Conservation (phyloP, 306 rosid genomes). For the Prunus fruticosa region DNA sequence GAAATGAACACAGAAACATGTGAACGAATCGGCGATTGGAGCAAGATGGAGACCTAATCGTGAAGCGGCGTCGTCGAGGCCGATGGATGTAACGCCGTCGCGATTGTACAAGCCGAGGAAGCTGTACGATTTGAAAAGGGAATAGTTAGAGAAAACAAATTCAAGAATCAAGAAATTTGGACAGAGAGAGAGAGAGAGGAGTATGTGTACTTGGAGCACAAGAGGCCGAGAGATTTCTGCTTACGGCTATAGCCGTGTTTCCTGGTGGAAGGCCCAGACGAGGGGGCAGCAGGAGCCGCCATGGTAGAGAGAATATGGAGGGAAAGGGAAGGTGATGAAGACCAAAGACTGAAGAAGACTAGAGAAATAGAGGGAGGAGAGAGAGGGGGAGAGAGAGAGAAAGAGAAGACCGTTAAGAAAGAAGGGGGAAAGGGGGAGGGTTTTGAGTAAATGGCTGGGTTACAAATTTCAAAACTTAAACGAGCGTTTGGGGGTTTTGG, state of each 20-base stretch:
- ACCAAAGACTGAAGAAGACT: neutral
- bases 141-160: neutral
- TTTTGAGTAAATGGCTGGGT: slow-evolving; percentile 36
- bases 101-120: slow-evolving; percentile 75
- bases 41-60: slow-evolving; percentile 52
- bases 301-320: slow-evolving; percentile 35
- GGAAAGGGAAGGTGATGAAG: slow-evolving; percentile 3
- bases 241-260: slow-evolving; percentile 37
- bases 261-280: slow-evolving; percentile 29
- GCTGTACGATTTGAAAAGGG: slow-evolving; percentile 21
- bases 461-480: neutral
- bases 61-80: slow-evolving; percentile 92
- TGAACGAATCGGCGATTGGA: neutral
- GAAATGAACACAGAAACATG: neutral
- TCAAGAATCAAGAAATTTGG: neutral
- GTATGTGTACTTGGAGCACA: slow-evolving; percentile 74
- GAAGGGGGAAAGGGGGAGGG: neutral
- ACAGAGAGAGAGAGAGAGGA: neutral
- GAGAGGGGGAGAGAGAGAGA: neutral
- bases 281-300: slow-evolving; percentile 38
- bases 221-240: slow-evolving; percentile 64
- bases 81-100: slow-evolving; percentile 54
- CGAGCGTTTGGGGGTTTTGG: neutral
- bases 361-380: neutral
- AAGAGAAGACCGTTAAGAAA: slow-evolving; percentile 34